phyloP scores from a whole-genome alignment of 2,329 filamentous ascomycete genomes.

The Scytalidium lignicola region DNA sequence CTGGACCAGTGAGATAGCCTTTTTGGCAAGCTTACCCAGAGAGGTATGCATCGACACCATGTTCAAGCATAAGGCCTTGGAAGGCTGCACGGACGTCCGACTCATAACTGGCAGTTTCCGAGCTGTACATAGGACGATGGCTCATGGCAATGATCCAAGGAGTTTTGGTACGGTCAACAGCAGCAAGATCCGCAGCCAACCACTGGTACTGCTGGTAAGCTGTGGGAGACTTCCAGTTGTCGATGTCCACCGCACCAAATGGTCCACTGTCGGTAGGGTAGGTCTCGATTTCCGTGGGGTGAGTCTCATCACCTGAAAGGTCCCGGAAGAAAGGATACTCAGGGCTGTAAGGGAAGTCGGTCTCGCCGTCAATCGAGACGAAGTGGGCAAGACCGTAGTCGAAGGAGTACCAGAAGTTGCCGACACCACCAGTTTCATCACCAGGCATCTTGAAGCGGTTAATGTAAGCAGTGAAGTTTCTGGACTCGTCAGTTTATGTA shows the following conservation, averaged over 20 bases:
- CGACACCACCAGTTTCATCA: conserved; percentile 39
- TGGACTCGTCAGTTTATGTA: conserved; percentile 3
- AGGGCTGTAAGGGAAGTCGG: conserved; percentile 44
- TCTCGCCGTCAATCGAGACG: conserved; percentile 42
- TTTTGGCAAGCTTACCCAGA: conserved; percentile 34
- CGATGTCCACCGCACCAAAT: conserved; percentile 38
- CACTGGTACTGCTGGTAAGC: conserved; percentile 43
- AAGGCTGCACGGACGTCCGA: conserved; percentile 41
- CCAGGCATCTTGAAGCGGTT: conserved; percentile 49
- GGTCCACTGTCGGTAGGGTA: conserved; percentile 43
- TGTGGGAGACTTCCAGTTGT: conserved; percentile 30
- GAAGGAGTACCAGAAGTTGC: conserved; percentile 51
- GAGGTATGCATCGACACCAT: conserved; percentile 41
- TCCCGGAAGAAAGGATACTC: conserved; percentile 40
- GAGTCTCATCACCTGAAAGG: conserved; percentile 33
- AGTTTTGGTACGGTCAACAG: conserved; percentile 15
- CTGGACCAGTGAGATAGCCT: not conserved
- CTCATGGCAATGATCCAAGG: conserved; percentile 15
- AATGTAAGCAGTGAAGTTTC: conserved; percentile 26
- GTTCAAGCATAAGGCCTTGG: conserved; percentile 36
- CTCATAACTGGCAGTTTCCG: conserved; percentile 37
- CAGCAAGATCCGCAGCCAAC: conserved; percentile 27
- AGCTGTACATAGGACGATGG: conserved; percentile 35
- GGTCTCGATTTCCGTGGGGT: conserved; percentile 36
- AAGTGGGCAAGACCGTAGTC: conserved; percentile 50